Base-by-base conservation (phyloP, 192 early-diverging fungal genomes). In the Backusella tuberculispora region DNA sequence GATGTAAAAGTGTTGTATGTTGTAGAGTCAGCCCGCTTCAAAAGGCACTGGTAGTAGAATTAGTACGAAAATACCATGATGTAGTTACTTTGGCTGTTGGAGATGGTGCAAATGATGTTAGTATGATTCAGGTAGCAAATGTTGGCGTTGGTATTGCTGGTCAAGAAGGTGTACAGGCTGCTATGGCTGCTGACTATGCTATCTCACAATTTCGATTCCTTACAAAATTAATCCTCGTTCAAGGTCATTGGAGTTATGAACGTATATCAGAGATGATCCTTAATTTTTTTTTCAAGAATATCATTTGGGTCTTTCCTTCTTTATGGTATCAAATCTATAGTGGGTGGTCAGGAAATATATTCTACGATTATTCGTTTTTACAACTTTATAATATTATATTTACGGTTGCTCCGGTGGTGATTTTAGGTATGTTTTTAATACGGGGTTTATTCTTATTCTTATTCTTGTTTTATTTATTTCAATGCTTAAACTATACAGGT, bases 51-150 rank as follows among this genome's bases (percentile, higher is more conserved):
- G 97, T 99, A 34, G 96, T 98, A 14, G 89, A 90, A 74, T 80
- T 99, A 63, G 90, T 99, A 24, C 91, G 93, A 45, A 89, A 90
- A 48, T 92, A 93, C 14, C 88, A 89, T 69, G 83, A 86, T 43
- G 85, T 87, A 37, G 85, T 92, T 7, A 92, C 89, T 63, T 73
- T 93, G 44, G 89, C 92, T 0, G 90, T 94, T 50, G 92, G 92
- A 40, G 91, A 93, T 76, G 94, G 90, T 26, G 91, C 90, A 45
- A 97, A 98, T 78, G 97, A 98, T 79, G 96, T 98, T 6, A 90
- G 89, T 56, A 98, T 98, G 97, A 98, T 98, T 78, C 97, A 98
- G 82, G 95, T 92, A 3, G 97, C 97, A 29, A 92, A 98, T 84
- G 88, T 98, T 69, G 90, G 92, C 41, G 88, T 91, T 29, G 90